Conservation (phyloP, 2,329 filamentous ascomycete genomes). For the Fusarium liriodendri region DNA sequence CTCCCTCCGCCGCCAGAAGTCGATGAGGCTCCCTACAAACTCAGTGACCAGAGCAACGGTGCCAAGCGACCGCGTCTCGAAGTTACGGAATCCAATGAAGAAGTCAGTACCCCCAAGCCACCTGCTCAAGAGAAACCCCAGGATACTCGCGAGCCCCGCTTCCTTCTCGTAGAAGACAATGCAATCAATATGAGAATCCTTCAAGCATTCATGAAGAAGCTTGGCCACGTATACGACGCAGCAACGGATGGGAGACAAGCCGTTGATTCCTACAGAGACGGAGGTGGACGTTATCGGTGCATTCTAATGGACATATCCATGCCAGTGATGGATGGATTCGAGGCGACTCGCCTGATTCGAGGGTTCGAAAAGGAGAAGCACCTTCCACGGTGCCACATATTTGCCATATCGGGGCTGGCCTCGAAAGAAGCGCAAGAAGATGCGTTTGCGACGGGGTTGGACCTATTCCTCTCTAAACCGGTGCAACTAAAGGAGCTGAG, state of each 20-base stretch:
- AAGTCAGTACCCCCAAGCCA: neutral
- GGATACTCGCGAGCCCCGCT: conserved; percentile 2
- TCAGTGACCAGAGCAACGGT: neutral
- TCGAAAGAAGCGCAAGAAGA: conserved; percentile 63
- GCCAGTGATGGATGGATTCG: conserved; percentile 67
- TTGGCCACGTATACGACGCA: conserved; percentile 42
- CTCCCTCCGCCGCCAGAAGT: neutral
- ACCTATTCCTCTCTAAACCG: conserved; percentile 67
- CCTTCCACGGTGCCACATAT: conserved; percentile 56
- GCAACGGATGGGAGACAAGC: conserved; percentile 51
- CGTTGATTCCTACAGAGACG: conserved; percentile 43
- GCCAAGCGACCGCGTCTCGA: neutral
- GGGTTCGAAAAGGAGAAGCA: conserved; percentile 57
- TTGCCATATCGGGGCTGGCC: conserved; percentile 65
- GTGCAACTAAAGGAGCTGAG: conserved; percentile 57
- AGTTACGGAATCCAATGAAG: neutral
- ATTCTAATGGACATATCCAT: conserved; percentile 65
- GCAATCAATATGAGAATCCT: conserved; percentile 52
- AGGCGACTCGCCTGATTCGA: conserved; percentile 62
- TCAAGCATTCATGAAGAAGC: conserved; percentile 49
- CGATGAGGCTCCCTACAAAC: neutral
- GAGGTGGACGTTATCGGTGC: conserved; percentile 41
- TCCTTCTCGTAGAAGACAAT: conserved; percentile 57
- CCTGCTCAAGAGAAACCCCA: neutral
- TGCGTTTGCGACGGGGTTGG: conserved; percentile 64